These are phyloP conservation scores for Xerocomus amazonicus DNA, from an alignment of 1,284 basidiomycete genomes.

Conservation along the genomic window DNA sequence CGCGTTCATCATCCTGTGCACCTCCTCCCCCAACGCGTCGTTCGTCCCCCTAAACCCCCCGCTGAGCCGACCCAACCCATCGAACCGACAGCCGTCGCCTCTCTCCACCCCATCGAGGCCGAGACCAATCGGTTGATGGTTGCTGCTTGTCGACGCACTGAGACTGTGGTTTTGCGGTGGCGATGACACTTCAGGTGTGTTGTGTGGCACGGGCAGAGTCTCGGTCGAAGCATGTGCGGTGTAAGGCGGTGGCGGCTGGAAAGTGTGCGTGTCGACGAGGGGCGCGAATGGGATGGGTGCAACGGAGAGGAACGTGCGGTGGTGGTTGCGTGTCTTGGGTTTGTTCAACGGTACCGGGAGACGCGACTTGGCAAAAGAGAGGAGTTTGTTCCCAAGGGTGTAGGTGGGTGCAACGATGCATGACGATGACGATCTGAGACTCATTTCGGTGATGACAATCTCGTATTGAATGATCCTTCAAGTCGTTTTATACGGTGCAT, in stretches of 20 bases:
- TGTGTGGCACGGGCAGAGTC: constrained; percentile 24
- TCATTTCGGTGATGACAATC: constrained; percentile 2
- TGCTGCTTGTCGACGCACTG: background rate
- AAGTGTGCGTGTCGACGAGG: constrained; percentile 23
- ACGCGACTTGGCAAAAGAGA: constrained; percentile 23
- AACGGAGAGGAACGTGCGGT: constrained; percentile 11
- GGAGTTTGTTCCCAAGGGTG: constrained; percentile 15
- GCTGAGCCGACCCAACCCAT: constrained; percentile 29
- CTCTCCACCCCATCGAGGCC: constrained; percentile 27
- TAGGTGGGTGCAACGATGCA: background rate
- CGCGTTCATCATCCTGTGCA: constrained; percentile 17
- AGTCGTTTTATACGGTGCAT: background rate
- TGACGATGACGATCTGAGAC: constrained; percentile 12
- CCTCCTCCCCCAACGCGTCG: constrained; percentile 15
- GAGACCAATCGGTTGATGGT: constrained; percentile 17
- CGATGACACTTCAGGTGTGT: constrained; percentile 19
- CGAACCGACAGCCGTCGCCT: constrained; percentile 22
- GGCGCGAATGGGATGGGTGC: constrained; percentile 29
- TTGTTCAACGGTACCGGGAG: constrained; percentile 18
- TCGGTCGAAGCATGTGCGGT: constrained; percentile 6
- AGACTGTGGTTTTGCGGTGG: background rate
- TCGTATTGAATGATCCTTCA: background rate
- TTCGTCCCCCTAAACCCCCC: constrained; percentile 19
- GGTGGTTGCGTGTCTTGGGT: constrained; percentile 12
- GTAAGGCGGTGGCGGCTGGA: constrained; percentile 29